A percentile compares a stretch with the other conserved stretches of the same genome.
Evolutionary conservation across 805 yeast genomes (phyloP).

Genomic region (Clavispora fructus): DNA sequence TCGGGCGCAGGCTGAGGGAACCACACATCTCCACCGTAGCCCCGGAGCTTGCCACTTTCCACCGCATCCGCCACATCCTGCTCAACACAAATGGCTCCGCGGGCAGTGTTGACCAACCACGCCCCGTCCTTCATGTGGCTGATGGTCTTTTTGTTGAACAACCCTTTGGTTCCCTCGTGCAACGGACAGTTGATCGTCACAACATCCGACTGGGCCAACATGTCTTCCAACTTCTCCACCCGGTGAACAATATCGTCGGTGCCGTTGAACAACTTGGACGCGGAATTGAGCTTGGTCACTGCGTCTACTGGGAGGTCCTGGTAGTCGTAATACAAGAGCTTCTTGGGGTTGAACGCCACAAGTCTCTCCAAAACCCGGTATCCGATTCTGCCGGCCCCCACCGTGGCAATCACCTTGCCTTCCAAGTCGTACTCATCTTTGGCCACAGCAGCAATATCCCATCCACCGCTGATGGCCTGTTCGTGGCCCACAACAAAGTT

Average conservation of each 20-base stretch:
- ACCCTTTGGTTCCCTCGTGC: conserved; percentile 62
- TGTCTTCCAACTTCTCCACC: conserved; percentile 55
- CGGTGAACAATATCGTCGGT: conserved; percentile 49
- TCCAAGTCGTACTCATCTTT: conserved; percentile 72
- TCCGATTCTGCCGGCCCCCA: conserved; percentile 81
- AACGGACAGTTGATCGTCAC: conserved; percentile 77
- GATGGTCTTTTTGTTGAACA: conserved; percentile 60
- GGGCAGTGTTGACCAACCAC: conserved; percentile 71
- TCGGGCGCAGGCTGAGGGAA: conserved; percentile 78
- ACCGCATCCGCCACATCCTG: conserved; percentile 75
- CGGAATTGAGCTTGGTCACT: conserved; percentile 32
- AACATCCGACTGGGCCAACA: conserved; percentile 63
- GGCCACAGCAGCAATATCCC: conserved; percentile 74
- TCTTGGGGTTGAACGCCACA: conserved; percentile 68
- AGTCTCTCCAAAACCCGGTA: conserved; percentile 68
- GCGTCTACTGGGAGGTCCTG: conserved; percentile 58
- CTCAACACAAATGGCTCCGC: conserved; percentile 74
- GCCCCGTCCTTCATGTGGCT: conserved; percentile 71
- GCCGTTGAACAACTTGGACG: conserved; percentile 38
- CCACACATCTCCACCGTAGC: conserved; percentile 88
- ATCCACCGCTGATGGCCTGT: conserved; percentile 53
- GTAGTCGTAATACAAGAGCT: conserved; percentile 70
- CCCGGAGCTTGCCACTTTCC: conserved; percentile 60
- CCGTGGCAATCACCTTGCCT: conserved; percentile 71
- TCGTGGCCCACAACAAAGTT: conserved; percentile 78